Base-by-base conservation (phyloP, 177 flowering plant genomes). In the Vitis hybrid region DNA sequence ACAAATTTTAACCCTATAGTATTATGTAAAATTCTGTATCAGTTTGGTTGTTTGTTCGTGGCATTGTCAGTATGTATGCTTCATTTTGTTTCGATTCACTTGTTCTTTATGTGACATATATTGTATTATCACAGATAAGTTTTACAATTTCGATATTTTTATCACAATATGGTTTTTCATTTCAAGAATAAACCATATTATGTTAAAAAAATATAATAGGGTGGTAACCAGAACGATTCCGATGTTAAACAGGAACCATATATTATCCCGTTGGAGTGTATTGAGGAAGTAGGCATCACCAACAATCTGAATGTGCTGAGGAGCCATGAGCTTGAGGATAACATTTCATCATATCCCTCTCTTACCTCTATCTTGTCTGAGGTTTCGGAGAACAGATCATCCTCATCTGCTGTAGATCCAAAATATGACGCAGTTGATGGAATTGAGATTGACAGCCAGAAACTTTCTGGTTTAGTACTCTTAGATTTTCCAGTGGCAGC, bases 241-340 rank as follows among this genome's bases (percentile, higher is more conserved):
- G 49, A 66, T 58, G 56, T 66, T 58, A 31, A 66, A 56, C 78
- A 84, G 89, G 85, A 80, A 60, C 58, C 66, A 57, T 57, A 63
- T 61, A 3, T 5, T n/a, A 3, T 31, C 12, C 56, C 16, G 18
- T 71, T 29, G 4, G 75, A 51, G 55, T 69, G 72, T 49, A 22
- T 22, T 29, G 67, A 62, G 16, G 78, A 76, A 60, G 69, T 62
- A 26, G 57, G 15, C 66, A 21, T 51, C 12, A 22, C 62, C 64
- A 66, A 26, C n/a, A 29, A 66, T 48, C 52, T 21, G 62, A 55
- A 62, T 29, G 58, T 21, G n/a, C 59, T 14, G 21, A 68, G 74
- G 53, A 13, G 69, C 21, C 66, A 66, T 64, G 81, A 67, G 57
- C 68, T 19, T 5, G 75, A 75, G 56, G 66, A 56, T 15, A 69